phyloP scores from a whole-genome alignment of 78 protist genomes.

The Planoprotostelium fungivorum region DNA sequence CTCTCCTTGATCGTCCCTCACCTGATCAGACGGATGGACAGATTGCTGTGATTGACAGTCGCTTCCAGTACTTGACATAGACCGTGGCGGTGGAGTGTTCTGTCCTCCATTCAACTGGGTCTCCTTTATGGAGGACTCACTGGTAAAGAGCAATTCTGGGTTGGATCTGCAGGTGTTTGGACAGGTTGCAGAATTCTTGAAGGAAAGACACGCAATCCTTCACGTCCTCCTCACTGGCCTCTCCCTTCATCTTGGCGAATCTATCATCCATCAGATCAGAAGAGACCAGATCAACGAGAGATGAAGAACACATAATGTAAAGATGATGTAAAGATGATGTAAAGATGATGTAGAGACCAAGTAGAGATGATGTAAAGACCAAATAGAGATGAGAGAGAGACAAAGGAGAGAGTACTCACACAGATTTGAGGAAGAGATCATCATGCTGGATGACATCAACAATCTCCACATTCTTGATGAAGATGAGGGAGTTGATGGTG shows the following conservation, averaged over 20 bases:
- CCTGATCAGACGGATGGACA: neutral
- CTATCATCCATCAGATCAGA: constrained; percentile 12
- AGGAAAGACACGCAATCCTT: constrained; percentile 50
- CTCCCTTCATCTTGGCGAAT: constrained; percentile 25
- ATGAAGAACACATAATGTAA: neutral
- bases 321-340: too few species aligned
- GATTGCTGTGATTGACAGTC: neutral
- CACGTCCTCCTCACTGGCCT: constrained; percentile 15
- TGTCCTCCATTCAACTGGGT: too few species aligned
- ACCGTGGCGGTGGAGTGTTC: neutral
- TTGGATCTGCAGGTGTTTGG: constrained; percentile 43
- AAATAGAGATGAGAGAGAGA: too few species aligned
- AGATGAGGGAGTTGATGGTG: constrained; percentile 64
- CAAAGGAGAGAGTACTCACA: constrained; percentile 43
- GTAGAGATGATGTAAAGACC: too few species aligned
- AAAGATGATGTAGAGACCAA: too few species aligned
- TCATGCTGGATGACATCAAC: constrained; percentile 39
- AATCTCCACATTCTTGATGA: constrained; percentile 73
- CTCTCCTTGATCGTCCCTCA: neutral
- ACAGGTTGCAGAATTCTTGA: constrained; percentile 60
- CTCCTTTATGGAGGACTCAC: too few species aligned
- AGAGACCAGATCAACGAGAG: neutral
- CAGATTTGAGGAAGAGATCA: constrained; percentile 17
- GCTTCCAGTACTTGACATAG: neutral
- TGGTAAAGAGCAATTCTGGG: constrained; percentile 31